Conservation (phyloP, 2,329 filamentous ascomycete genomes). For the Sporothrix inflata region DNA sequence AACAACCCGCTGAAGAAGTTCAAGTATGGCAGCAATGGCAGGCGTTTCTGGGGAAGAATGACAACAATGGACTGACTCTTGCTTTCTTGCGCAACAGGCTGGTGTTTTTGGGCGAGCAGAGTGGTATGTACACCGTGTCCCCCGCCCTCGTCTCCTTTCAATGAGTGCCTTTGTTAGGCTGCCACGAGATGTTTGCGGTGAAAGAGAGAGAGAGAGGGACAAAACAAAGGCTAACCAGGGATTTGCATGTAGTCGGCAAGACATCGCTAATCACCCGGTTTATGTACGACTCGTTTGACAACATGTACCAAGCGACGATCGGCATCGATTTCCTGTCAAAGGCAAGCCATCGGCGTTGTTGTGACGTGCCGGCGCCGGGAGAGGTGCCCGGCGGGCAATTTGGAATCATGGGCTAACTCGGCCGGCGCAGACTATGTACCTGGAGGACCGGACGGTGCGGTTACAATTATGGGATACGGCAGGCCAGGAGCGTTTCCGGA, state of each 20-base stretch:
- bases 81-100: constrained; percentile 59
- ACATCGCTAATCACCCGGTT: constrained; percentile 98
- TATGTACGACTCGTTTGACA: constrained; percentile 99
- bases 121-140: constrained; percentile 65
- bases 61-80: constrained; percentile 25
- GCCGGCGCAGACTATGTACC: constrained; percentile 83
- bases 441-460: constrained; percentile 96
- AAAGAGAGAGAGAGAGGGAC: no score
- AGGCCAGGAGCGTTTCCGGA: constrained; percentile 95
- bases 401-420: constrained; percentile 27
- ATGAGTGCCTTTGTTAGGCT: not conserved
- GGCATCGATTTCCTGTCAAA: constrained; percentile 99
- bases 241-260: constrained; percentile 74
- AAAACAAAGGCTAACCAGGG: not conserved
- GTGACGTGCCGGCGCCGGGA: not conserved
- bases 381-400: not conserved
- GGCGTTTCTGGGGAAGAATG: constrained; percentile 31
- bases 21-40: constrained; percentile 65
- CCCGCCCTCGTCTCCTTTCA: not conserved
- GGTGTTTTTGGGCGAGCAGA: constrained; percentile 97
- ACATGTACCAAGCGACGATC: constrained; percentile 99
- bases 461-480: constrained; percentile 98
- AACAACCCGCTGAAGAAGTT: constrained; percentile 99
- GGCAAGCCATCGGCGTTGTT: constrained; percentile 52
- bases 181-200: not conserved